Base-by-base conservation (phyloP, 805 yeast species). In the Metschnikowia gelsemii region DNA sequence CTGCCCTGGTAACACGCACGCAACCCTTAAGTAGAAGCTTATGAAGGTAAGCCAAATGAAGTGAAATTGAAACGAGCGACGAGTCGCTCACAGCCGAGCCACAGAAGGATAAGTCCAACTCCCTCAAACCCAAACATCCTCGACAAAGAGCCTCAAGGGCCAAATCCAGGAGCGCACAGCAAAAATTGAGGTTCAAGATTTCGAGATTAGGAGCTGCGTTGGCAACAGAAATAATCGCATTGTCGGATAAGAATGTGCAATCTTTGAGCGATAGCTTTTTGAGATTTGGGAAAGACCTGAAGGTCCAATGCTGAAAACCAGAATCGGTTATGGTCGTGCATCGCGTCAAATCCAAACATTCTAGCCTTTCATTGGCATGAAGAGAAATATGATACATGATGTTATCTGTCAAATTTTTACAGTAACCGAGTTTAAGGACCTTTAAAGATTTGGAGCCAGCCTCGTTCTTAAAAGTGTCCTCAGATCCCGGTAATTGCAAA, bases 21-120 rank as follows among this genome's bases (percentile, higher is more conserved):
- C 93, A 85, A 1, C 93, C 91, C 39, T 78, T 79, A 14, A 84
- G 67, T 3, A 66, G 63, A 38, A 85, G 63, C 17, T 63, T 56
- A 39, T 73, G 72, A 48, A 85, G 59, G 24, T 66, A 55, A 40
- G 71, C 63, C 46, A 84, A 62, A 48, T 79, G 76, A 24, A 77
- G 57, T 2, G 86, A 78, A 8, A 85, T 70, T 0, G 83, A 75
- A 26, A 78, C 70, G 28, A 84, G 58, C 1, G 88, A 79, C 13
- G 80, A 72, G 52, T 85, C 91, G 54, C 87, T 80, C 4, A 85
- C 88, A 1, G 91, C 90, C 22, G 84, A 75, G 3, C 91, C 91
- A 61, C 91, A 85, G 54, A 83, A 85, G 8, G 87, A 79, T 24
- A 84, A 58, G 50, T 82, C 82, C 46, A 85, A 62, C 16, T 62